Conservation (phyloP, 2,329 filamentous ascomycete genomes). For the Phialophora chinensis region DNA sequence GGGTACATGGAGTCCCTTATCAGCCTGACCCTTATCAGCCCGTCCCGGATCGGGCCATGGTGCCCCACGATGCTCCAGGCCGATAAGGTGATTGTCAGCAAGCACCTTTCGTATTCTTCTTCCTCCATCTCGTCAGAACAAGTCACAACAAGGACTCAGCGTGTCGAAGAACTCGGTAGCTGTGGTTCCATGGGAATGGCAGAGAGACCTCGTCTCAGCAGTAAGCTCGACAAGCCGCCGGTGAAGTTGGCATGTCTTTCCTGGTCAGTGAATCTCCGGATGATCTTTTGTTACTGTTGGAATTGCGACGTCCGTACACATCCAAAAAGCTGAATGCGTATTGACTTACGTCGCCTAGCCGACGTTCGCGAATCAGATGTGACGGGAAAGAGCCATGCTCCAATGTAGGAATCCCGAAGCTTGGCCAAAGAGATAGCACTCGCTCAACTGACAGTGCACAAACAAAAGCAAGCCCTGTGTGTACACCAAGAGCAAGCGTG, state of each 20-base stretch:
- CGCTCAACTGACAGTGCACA: slow-evolving; percentile 3
- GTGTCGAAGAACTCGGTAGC: too few species aligned
- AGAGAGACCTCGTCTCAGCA: background rate
- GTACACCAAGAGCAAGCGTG: slow-evolving; percentile 26
- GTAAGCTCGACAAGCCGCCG: slow-evolving; percentile 10
- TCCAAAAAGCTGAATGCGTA: too few species aligned
- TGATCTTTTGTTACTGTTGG: background rate
- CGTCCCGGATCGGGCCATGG: too few species aligned
- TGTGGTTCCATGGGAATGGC: too few species aligned
- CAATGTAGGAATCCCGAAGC: slow-evolving; percentile 6
- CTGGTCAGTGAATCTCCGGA: slow-evolving; percentile 12
- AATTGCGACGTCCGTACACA: background rate
- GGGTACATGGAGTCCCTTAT: too few species aligned
- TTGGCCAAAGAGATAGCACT: too few species aligned
- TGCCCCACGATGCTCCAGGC: too few species aligned
- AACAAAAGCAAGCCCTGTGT: slow-evolving; percentile 17
- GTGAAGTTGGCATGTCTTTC: slow-evolving; percentile 25
- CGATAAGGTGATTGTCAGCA: too few species aligned
- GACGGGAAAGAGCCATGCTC: slow-evolving; percentile 16
- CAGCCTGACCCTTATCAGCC: too few species aligned
- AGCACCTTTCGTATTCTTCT: too few species aligned
- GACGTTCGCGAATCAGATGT: slow-evolving; percentile 23
- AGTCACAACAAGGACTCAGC: too few species aligned
- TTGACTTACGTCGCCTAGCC: slow-evolving; percentile 1
- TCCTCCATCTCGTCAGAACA: too few species aligned